A percentile compares a stretch with the other conserved stretches of the same genome.
Conservation (phyloP, 495 filamentous ascomycete species). For the Xylaria telfairii region DNA sequence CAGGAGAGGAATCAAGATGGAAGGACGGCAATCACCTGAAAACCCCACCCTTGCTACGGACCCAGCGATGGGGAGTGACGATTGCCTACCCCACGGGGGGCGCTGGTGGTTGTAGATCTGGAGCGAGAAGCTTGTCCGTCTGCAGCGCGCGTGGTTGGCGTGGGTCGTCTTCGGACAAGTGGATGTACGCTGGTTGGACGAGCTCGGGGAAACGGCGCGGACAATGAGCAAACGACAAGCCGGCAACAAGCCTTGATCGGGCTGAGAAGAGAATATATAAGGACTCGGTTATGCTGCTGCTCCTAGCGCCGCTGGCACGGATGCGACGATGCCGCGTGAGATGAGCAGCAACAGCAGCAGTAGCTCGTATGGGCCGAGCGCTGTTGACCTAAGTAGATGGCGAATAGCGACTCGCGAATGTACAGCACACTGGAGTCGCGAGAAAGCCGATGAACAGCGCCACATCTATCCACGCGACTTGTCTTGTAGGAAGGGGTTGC, state of each 20-base stretch:
- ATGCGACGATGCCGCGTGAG: not conserved
- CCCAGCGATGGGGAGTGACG: conserved; percentile 1
- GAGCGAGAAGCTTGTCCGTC: conserved; percentile 2
- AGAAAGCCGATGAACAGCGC: not conserved
- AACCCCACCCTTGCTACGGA: conserved; percentile 3
- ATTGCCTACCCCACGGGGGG: conserved; percentile 13
- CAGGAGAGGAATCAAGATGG: not conserved
- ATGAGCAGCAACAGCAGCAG: not conserved
- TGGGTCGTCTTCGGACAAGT: conserved; percentile 48
- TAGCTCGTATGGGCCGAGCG: not conserved
- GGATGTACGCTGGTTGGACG: conserved; percentile 48
- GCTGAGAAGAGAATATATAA: conserved; percentile 10
- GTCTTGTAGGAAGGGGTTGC: not conserved
- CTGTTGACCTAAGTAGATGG: not conserved
- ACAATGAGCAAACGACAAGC: not conserved
- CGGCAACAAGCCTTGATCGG: not conserved
- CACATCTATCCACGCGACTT: not conserved
- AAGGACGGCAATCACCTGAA: conserved; percentile 5
- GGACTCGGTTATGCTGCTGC: conserved; percentile 1
- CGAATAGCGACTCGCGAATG: not conserved
- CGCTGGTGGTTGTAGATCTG: conserved; percentile 17
- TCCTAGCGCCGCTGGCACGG: not conserved
- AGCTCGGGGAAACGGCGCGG: conserved; percentile 37
- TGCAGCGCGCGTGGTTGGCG: conserved; percentile 11
- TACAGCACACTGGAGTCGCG: not conserved